A percentile compares a stretch with the other conserved stretches of the same genome.
Conservation (phyloP, 345 rosid genomes). For the Chamaenerion angustifolium region DNA sequence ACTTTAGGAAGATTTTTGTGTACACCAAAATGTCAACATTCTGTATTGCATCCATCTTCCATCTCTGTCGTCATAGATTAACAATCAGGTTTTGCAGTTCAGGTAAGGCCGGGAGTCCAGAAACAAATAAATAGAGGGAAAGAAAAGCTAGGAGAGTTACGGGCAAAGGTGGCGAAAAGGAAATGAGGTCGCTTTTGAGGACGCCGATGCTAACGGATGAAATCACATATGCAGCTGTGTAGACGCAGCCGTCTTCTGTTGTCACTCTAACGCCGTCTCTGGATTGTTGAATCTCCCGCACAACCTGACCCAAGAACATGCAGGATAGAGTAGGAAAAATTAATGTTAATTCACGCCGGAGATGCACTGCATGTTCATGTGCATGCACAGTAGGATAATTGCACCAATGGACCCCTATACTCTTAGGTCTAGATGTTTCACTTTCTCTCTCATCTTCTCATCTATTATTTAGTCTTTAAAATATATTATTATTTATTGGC, state of each 20-base stretch:
- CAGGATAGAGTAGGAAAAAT: conserved; percentile 15
- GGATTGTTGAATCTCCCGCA: conserved; percentile 74
- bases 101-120: no score
- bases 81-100: no score
- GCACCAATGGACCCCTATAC: no score
- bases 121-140: no score
- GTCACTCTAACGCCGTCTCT: conserved; percentile 70
- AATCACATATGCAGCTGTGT: conserved; percentile 75
- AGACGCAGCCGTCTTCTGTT: conserved; percentile 87
- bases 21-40: conserved; percentile 88
- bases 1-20: conserved; percentile 89
- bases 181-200: conserved; percentile 77
- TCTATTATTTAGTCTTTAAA: no score
- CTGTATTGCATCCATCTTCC: conserved; percentile 86
- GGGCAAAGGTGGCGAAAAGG: conserved; percentile 78
- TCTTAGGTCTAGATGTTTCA: no score
- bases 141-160: conserved; percentile 27
- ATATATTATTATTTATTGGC: no score
- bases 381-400: no score
- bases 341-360: neutral
- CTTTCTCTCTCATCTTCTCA: no score
- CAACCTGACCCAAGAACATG: conserved; percentile 62
- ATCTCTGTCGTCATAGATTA: conserved; percentile 41
- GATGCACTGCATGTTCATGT: no score
- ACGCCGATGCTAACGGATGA: conserved; percentile 94